Conservation (phyloP, 2,329 filamentous ascomycete genomes). For the Fusarium vanettenii region DNA sequence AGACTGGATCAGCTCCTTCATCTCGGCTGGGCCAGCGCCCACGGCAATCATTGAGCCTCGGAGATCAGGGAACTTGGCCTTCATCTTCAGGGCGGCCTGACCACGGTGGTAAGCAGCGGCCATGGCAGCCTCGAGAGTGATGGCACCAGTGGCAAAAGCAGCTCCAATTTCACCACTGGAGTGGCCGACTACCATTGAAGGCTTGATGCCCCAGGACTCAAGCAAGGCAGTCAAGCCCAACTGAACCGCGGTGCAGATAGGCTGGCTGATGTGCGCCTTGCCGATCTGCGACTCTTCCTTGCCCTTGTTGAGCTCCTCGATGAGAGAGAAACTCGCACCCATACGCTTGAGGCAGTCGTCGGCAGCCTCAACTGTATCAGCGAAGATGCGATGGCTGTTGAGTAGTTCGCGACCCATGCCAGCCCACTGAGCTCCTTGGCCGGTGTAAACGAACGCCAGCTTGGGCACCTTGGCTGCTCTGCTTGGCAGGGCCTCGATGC, state of each 20-base stretch:
- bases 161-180: constrained; percentile 52
- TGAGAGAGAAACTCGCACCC: background rate
- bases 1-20: background rate
- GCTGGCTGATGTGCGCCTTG: constrained; percentile 8
- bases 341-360: background rate
- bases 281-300: constrained; percentile 3
- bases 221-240: constrained; percentile 22
- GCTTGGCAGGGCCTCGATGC: background rate
- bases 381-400: background rate
- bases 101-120: constrained; percentile 39
- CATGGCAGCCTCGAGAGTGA: constrained; percentile 42
- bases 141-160: constrained; percentile 43
- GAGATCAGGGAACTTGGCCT: background rate
- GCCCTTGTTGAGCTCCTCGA: constrained; percentile 6
- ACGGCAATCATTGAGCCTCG: background rate
- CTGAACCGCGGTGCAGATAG: constrained; percentile 19
- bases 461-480: background rate
- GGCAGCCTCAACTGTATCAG: background rate
- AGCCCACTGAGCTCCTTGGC: constrained; percentile 27
- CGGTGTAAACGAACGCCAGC: constrained; percentile 23
- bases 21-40: background rate
- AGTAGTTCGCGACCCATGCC: constrained; percentile 22
- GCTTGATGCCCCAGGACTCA: constrained; percentile 38
- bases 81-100: background rate
- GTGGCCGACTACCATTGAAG: constrained; percentile 47